Conservation (phyloP, 495 filamentous ascomycete genomes). For the Aspergillus diversus region DNA sequence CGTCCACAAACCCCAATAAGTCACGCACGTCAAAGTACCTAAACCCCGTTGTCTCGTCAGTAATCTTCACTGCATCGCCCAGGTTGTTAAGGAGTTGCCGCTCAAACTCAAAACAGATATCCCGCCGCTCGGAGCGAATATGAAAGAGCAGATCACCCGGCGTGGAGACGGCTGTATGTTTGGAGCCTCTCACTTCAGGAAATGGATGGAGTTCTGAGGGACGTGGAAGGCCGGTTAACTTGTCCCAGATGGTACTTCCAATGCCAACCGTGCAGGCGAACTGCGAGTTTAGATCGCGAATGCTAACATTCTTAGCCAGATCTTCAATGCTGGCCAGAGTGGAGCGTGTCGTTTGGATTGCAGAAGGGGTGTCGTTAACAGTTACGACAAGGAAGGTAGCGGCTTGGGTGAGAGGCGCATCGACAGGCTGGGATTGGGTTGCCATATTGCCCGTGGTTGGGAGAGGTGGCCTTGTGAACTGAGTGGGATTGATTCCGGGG, state of each 20-base stretch:
- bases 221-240: slow-evolving; percentile 44
- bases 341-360: slow-evolving; percentile 46
- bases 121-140: slow-evolving; percentile 59
- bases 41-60: slow-evolving; percentile 59
- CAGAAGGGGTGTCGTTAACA: slow-evolving; percentile 37
- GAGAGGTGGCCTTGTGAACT: not conserved
- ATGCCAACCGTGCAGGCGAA: slow-evolving; percentile 61
- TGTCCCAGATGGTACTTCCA: slow-evolving; percentile 54
- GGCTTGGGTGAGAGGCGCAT: slow-evolving; percentile 52
- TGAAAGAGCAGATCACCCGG: slow-evolving; percentile 61
- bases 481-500: not conserved
- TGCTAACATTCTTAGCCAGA: slow-evolving; percentile 57
- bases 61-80: slow-evolving; percentile 47
- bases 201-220: slow-evolving; percentile 59
- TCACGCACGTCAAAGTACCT: slow-evolving; percentile 64
- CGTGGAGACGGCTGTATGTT: slow-evolving; percentile 53
- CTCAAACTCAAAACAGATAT: slow-evolving; percentile 62
- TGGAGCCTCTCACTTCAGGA: slow-evolving; percentile 44
- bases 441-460: slow-evolving; percentile 33
- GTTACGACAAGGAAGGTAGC: slow-evolving; percentile 58
- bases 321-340: slow-evolving; percentile 47
- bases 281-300: slow-evolving; percentile 51
- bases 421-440: slow-evolving; percentile 47
- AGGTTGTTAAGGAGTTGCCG: slow-evolving; percentile 54
- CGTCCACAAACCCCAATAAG: slow-evolving; percentile 62